Evolutionary conservation across 257 asterid species (phyloP).

Genomic region (Coffea canephora): DNA sequence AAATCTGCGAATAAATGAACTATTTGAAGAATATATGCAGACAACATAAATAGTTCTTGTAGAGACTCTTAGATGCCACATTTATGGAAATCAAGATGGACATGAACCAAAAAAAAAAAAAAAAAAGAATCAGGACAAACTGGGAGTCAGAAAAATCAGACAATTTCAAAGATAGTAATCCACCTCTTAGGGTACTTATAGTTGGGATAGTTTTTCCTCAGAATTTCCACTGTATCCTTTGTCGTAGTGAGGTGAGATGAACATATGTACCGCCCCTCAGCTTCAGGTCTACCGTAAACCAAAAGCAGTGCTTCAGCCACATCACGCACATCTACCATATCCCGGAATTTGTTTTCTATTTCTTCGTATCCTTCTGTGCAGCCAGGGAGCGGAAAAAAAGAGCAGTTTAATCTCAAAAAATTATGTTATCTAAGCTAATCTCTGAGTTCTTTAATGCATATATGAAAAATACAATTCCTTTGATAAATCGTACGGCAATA

Average conservation of each 20-base stretch:
- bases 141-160: neutral
- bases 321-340: conserved; percentile 69
- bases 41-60: neutral
- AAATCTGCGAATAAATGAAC: conserved; percentile 39
- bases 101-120: neutral
- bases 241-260: conserved; percentile 30
- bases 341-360: conserved; percentile 30
- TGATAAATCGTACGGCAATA: neutral
- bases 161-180: neutral
- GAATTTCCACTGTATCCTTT: conserved; percentile 43
- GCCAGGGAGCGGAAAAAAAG: neutral
- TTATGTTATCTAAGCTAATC: neutral
- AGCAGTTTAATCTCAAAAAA: neutral
- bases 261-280: conserved; percentile 76
- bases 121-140: neutral
- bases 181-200: conserved; percentile 72
- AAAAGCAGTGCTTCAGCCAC: conserved; percentile 56
- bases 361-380: conserved; percentile 54
- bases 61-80: neutral
- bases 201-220: conserved; percentile 50
- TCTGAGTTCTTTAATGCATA: neutral
- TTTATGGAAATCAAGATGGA: neutral
- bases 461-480: neutral
- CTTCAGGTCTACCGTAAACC: conserved; percentile 55
- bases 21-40: neutral